Evolutionary conservation across 2,329 filamentous ascomycete species (phyloP).

Genomic region (Neofusicoccum kwambonambiense): DNA sequence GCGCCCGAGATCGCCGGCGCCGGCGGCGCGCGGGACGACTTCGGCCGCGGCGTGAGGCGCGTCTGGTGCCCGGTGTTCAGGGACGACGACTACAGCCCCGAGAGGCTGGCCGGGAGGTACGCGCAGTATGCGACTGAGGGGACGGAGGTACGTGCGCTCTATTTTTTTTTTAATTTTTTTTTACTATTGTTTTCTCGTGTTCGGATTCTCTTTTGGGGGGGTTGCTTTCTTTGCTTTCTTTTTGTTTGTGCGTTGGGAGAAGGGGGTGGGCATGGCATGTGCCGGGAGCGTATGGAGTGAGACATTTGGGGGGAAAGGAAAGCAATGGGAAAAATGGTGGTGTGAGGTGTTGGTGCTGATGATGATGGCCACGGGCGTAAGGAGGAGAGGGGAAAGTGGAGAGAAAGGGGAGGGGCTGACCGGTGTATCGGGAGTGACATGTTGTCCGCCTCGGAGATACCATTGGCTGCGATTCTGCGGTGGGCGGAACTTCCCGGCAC

Average conservation of each 20-base stretch:
- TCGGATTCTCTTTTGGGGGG: too few species aligned
- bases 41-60: slow-evolving; percentile 41
- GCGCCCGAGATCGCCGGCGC: slow-evolving; percentile 55
- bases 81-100: slow-evolving; percentile 61
- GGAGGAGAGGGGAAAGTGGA: not conserved
- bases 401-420: not conserved
- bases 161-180: not conserved
- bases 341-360: not conserved
- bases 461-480: too few species aligned
- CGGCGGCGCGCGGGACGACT: slow-evolving; percentile 26
- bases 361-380: not conserved
- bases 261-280: not conserved
- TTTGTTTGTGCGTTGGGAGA: not conserved
- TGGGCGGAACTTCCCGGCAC: too few species aligned
- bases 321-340: not conserved
- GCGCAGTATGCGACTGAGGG: slow-evolving; percentile 59
- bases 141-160: slow-evolving; percentile 33
- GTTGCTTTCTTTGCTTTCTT: not conserved
- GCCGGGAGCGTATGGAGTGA: not conserved
- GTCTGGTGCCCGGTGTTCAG: slow-evolving; percentile 65
- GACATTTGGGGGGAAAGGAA: too few species aligned
- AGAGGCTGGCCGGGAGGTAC: slow-evolving; percentile 61
- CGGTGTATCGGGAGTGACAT: not conserved
- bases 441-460: not conserved
- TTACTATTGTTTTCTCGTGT: too few species aligned